Conservation (phyloP, 2,329 filamentous ascomycete species). For the Diaporthe destruens region DNA sequence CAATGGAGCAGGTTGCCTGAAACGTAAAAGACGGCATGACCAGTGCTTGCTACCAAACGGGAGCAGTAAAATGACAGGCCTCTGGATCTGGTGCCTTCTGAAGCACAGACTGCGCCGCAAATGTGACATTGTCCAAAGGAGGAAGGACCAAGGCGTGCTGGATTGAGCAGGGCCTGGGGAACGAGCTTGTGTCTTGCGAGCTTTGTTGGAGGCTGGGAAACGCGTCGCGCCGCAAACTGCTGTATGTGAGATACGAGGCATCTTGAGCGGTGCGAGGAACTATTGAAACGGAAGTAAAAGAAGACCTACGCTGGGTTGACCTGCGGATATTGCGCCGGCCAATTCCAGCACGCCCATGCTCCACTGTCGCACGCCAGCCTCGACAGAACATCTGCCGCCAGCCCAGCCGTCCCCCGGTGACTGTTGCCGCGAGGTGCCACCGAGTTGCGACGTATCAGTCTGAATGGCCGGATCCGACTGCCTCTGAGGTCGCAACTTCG, state of each 20-base stretch:
- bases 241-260: slow-evolving; percentile 19
- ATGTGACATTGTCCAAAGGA: slow-evolving; percentile 44
- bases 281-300: background rate
- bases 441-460: background rate
- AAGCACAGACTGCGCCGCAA: slow-evolving; percentile 40
- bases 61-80: slow-evolving; percentile 47
- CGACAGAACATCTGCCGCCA: slow-evolving; percentile 38
- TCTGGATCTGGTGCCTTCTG: slow-evolving; percentile 30
- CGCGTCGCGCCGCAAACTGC: slow-evolving; percentile 10
- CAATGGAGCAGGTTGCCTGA: slow-evolving; percentile 44
- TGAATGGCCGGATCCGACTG: background rate
- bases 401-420: background rate
- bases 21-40: slow-evolving; percentile 47
- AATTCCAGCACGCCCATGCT: slow-evolving; percentile 27
- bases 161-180: background rate
- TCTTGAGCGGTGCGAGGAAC: slow-evolving; percentile 5
- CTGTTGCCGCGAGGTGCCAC: background rate
- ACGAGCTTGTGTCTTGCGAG: slow-evolving; percentile 8
- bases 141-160: slow-evolving; percentile 39
- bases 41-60: slow-evolving; percentile 50
- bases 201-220: slow-evolving; percentile 9
- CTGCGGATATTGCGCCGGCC: slow-evolving; percentile 9
- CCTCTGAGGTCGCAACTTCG: background rate
- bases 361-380: slow-evolving; percentile 38
- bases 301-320: slow-evolving; percentile 15